Conservation (phyloP, 805 yeast species). For the Pichia paraexigua region DNA sequence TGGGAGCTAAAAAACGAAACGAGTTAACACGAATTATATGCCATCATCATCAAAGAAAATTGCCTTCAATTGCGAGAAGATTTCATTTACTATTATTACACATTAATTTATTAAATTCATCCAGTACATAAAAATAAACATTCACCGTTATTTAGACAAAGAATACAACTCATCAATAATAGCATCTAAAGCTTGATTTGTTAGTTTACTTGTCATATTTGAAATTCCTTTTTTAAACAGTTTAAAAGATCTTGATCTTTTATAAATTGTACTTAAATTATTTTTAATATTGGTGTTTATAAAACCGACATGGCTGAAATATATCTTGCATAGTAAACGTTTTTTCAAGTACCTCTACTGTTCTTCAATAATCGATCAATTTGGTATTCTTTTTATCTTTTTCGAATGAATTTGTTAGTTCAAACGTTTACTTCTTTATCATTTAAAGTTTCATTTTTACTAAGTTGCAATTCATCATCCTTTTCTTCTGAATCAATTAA, state of each 20-base stretch:
- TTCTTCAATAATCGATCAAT: background rate
- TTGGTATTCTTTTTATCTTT: background rate
- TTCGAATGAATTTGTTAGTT: background rate
- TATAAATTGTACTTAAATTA: background rate
- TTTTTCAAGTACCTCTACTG: background rate
- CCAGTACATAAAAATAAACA: too few species aligned
- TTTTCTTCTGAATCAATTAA: conserved; percentile 31
- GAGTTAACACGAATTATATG: too few species aligned
- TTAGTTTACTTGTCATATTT: background rate
- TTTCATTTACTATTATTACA: background rate
- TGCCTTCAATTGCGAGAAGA: background rate
- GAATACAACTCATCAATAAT: background rate
- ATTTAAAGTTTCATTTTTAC: conserved; percentile 11
- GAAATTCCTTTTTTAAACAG: background rate
- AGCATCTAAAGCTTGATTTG: background rate
- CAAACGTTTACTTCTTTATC: background rate
- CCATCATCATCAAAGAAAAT: too few species aligned
- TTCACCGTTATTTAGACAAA: background rate
- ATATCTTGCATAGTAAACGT: background rate
- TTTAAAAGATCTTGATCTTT: background rate
- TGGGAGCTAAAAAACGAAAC: background rate
- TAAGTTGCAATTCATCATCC: background rate
- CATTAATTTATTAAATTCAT: background rate
- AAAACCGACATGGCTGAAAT: background rate
- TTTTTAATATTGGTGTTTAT: background rate